These are phyloP conservation scores for Populus nigra DNA, from an alignment of 345 rosid genomes.

Conservation along the genomic window DNA sequence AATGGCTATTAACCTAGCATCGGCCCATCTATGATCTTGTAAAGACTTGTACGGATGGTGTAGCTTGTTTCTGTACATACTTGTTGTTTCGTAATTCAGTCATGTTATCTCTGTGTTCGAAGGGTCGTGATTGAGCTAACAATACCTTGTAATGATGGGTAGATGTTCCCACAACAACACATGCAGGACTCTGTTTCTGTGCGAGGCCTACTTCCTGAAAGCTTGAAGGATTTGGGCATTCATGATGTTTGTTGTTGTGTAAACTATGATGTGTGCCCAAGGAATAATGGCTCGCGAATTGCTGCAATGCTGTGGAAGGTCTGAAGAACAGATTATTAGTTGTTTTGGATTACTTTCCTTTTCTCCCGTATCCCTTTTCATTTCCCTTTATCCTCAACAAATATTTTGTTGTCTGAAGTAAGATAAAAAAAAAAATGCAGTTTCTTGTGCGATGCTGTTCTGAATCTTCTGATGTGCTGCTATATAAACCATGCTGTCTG, in stretches of 20 bases:
- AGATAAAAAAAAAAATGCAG: too few relatives aligned
- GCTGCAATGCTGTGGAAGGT: too few relatives aligned
- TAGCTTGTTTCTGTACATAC: slow-evolving; percentile 13
- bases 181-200: neutral
- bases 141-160: slow-evolving; percentile 16
- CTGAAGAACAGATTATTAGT: too few relatives aligned
- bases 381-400: neutral
- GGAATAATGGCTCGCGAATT: too few relatives aligned
- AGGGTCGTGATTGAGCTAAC: slow-evolving; percentile 11
- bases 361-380: neutral
- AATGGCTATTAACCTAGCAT: slow-evolving; percentile 28
- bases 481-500: slow-evolving; percentile 3
- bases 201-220: too few relatives aligned
- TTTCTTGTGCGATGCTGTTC: slow-evolving; percentile 2
- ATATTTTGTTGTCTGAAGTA: neutral
- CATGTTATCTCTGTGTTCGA: slow-evolving; percentile 10
- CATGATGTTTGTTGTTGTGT: too few relatives aligned
- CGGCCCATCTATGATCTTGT: slow-evolving; percentile 25
- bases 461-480: neutral
- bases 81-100: slow-evolving; percentile 20
- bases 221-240: too few relatives aligned
- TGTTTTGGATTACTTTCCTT: too few relatives aligned
- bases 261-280: too few relatives aligned
- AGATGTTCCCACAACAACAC: slow-evolving; percentile 19
- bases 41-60: slow-evolving; percentile 20